phyloP scores from a whole-genome alignment of 2,329 filamentous ascomycete genomes.

The Fusarium kyushuense region DNA sequence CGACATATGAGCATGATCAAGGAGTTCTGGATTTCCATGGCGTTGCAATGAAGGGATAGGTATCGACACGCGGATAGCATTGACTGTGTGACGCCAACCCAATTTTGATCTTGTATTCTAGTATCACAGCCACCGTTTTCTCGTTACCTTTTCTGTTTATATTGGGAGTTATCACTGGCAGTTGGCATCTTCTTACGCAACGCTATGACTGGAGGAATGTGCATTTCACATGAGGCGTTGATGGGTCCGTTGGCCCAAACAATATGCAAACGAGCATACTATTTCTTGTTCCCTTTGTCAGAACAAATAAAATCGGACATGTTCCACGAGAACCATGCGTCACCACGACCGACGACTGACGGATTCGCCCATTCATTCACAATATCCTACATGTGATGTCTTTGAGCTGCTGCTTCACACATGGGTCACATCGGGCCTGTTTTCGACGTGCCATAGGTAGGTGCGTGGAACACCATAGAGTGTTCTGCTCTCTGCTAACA shows the following conservation, averaged over 20 bases:
- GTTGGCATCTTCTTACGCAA: constrained; percentile 40
- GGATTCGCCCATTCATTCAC: constrained; percentile 9
- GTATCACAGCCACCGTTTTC: constrained; percentile 46
- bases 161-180: constrained; percentile 44
- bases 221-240: constrained; percentile 39
- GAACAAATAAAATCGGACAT: constrained; percentile 51
- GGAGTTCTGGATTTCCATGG: constrained; percentile 48
- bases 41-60: constrained; percentile 44
- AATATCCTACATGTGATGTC: constrained; percentile 3
- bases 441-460: constrained; percentile 10
- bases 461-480: background rate
- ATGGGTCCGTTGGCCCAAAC: constrained; percentile 37
- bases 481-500: constrained; percentile 21
- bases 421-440: background rate
- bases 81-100: constrained; percentile 40
- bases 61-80: constrained; percentile 30
- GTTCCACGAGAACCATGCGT: constrained; percentile 42
- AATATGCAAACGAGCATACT: constrained; percentile 44
- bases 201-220: constrained; percentile 41
- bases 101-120: constrained; percentile 50
- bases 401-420: constrained; percentile 10
- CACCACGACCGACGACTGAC: constrained; percentile 30
- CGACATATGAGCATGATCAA: constrained; percentile 52
- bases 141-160: constrained; percentile 34
- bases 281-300: constrained; percentile 47